Percentiles rank a stretch among this genome's conserved stretches.
phyloP scores from a whole-genome alignment of 352 stramenopile species.

The Blastocystis sp. region DNA sequence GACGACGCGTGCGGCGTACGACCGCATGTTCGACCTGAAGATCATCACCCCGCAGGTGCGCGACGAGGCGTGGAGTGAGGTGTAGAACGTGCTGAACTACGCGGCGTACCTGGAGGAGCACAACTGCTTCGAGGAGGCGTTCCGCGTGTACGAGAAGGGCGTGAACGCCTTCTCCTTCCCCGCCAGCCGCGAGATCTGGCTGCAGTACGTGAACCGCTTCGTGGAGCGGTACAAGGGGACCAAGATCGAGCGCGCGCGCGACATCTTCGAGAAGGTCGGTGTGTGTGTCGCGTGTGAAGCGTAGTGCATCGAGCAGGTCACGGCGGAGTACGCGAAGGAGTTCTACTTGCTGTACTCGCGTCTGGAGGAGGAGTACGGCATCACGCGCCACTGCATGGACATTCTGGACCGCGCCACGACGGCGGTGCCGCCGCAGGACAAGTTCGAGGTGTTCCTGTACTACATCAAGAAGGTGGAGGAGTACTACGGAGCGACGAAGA shows the following conservation, averaged over 20 bases:
- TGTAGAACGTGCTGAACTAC: slow-evolving; percentile 94
- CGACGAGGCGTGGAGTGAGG: not conserved
- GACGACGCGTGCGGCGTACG: slow-evolving; percentile 92
- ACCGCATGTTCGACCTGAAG: slow-evolving; percentile 91
- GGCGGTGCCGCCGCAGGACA: slow-evolving; percentile 83
- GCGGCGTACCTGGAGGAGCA: slow-evolving; percentile 92
- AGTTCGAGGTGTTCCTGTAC: slow-evolving; percentile 88
- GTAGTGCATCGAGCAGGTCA: slow-evolving; percentile 72
- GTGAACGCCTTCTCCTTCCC: slow-evolving; percentile 89
- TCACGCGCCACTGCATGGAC: slow-evolving; percentile 91
- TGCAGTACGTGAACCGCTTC: slow-evolving; percentile 91
- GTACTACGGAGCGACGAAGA: slow-evolving; percentile 92
- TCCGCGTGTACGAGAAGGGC: slow-evolving; percentile 89
- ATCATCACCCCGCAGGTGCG: slow-evolving; percentile 87
- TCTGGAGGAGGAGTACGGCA: slow-evolving; percentile 94
- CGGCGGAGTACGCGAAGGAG: slow-evolving; percentile 72
- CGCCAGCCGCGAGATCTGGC: slow-evolving; percentile 93
- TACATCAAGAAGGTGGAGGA: slow-evolving; percentile 91
- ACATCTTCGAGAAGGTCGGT: slow-evolving; percentile 91
- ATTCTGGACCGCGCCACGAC: slow-evolving; percentile 92
- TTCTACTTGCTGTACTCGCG: slow-evolving; percentile 83
- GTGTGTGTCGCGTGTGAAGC: not conserved
- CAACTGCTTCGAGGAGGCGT: slow-evolving; percentile 94
- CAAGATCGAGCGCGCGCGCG: slow-evolving; percentile 93
- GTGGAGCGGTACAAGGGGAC: slow-evolving; percentile 90